A percentile compares a stretch with the other conserved stretches of the same genome.
phyloP scores from a whole-genome alignment of 805 yeast species.

The Hanseniaspora taiwanica region DNA sequence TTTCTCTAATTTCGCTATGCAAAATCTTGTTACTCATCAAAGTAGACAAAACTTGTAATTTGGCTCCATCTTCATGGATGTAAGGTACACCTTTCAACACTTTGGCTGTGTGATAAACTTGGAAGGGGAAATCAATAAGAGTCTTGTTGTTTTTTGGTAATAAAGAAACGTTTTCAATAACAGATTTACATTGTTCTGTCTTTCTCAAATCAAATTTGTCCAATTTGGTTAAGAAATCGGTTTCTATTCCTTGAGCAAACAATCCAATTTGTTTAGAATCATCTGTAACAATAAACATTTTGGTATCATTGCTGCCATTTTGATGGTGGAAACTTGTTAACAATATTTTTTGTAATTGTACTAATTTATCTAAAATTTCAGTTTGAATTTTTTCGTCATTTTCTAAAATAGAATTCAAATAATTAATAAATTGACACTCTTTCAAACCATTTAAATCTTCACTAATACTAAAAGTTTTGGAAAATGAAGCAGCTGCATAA shows the following conservation, averaged over 20 bases:
- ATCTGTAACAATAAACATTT: conserved; percentile 48
- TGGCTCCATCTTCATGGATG: conserved; percentile 62
- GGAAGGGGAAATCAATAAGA: conserved; percentile 66
- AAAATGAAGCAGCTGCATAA: conserved; percentile 49
- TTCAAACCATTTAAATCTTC: conserved; percentile 64
- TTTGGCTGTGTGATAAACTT: conserved; percentile 69
- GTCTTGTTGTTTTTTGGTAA: conserved; percentile 24
- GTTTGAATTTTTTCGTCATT: conserved; percentile 34
- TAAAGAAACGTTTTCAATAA: conserved; percentile 5
- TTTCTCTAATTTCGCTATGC: conserved; percentile 83
- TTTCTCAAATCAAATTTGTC: not conserved
- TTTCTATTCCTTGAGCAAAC: conserved; percentile 3
- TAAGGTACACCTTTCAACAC: conserved; percentile 58
- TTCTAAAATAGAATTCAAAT: conserved; percentile 34
- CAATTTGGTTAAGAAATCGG: not conserved
- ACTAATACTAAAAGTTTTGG: conserved; percentile 43
- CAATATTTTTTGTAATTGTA: conserved; percentile 35
- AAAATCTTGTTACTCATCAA: conserved; percentile 68
- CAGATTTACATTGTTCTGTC: too few relatives aligned
- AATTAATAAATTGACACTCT: conserved; percentile 58
- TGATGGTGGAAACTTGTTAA: too few relatives aligned
- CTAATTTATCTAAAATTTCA: conserved; percentile 53
- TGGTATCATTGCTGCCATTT: conserved; percentile 22
- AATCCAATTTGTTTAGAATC: conserved; percentile 21
- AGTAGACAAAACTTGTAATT: conserved; percentile 71